Evolutionary conservation across 2,329 filamentous ascomycete genomes (phyloP).

Genomic region (Talaromyces sp.): DNA sequence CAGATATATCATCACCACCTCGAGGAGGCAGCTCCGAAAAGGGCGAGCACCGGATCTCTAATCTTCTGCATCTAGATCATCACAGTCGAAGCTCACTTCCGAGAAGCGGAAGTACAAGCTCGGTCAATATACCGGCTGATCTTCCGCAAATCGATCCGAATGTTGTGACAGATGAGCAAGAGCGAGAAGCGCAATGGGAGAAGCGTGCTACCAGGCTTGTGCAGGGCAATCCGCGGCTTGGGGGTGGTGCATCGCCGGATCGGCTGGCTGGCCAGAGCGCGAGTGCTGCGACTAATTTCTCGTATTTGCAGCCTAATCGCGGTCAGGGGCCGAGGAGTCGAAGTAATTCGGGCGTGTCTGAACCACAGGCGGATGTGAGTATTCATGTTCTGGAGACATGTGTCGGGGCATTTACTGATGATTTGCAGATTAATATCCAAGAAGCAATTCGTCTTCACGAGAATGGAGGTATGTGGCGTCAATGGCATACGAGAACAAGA

Average conservation of each 20-base stretch:
- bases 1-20: background rate
- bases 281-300: slow-evolving; percentile 1
- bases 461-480: slow-evolving; percentile 51
- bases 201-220: slow-evolving; percentile 86
- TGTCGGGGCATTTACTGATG: background rate
- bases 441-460: slow-evolving; percentile 95
- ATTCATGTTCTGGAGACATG: background rate
- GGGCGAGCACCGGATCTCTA: slow-evolving; percentile 30
- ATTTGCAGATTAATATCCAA: slow-evolving; percentile 62
- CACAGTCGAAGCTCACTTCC: slow-evolving; percentile 1
- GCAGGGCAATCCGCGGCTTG: slow-evolving; percentile 47
- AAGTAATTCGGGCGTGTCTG: slow-evolving; percentile 28
- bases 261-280: slow-evolving; percentile 5
- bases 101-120: slow-evolving; percentile 22
- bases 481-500: background rate
- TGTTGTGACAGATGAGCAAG: slow-evolving; percentile 45
- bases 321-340: slow-evolving; percentile 28
- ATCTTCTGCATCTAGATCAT: slow-evolving; percentile 31
- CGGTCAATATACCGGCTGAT: slow-evolving; percentile 70
- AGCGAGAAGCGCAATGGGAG: slow-evolving; percentile 78
- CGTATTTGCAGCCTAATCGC: slow-evolving; percentile 12
- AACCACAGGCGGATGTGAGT: slow-evolving; percentile 35
- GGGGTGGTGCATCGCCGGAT: slow-evolving; percentile 32
- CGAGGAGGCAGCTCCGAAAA: slow-evolving; percentile 11
- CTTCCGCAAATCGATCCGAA: slow-evolving; percentile 64